Evolutionary conservation across 2,329 filamentous ascomycete species (phyloP).

Genomic region (Purpureocillium takamizusanense): DNA sequence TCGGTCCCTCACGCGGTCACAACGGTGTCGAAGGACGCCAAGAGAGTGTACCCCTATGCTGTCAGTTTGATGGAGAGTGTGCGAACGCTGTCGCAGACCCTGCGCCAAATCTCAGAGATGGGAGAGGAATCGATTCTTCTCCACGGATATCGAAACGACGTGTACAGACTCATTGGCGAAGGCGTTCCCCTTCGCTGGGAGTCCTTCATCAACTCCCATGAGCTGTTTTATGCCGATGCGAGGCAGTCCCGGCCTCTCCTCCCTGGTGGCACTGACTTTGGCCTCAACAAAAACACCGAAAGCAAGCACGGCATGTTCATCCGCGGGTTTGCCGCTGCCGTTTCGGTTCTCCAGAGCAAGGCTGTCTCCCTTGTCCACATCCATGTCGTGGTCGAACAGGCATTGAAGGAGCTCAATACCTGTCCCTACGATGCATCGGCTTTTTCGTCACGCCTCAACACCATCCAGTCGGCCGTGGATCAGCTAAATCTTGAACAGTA

Average conservation of each 20-base stretch:
- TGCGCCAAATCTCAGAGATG: slow-evolving; percentile 76
- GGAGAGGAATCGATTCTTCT: slow-evolving; percentile 78
- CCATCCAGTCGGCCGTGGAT: slow-evolving; percentile 86
- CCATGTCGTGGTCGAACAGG: slow-evolving; percentile 72
- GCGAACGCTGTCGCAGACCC: slow-evolving; percentile 84
- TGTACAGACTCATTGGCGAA: slow-evolving; percentile 73
- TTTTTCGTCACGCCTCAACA: slow-evolving; percentile 73
- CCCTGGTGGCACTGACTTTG: slow-evolving; percentile 28
- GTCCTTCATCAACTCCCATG: slow-evolving; percentile 94
- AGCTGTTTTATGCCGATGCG: slow-evolving; percentile 58
- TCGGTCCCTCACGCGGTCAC: slow-evolving; percentile 89
- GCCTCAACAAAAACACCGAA: slow-evolving; percentile 51
- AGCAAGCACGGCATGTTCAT: slow-evolving; percentile 97
- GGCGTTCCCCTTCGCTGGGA: slow-evolving; percentile 92
- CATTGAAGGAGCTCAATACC: slow-evolving; percentile 70
- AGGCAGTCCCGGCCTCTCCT: slow-evolving; percentile 35
- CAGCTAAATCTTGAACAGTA: slow-evolving; percentile 95
- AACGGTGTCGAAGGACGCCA: slow-evolving; percentile 97
- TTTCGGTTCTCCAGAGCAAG: slow-evolving; percentile 83
- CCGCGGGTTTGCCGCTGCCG: slow-evolving; percentile 79
- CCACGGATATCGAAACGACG: slow-evolving; percentile 85
- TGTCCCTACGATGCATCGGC: slow-evolving; percentile 75
- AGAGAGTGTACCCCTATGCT: slow-evolving; percentile 94
- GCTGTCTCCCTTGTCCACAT: slow-evolving; percentile 70
- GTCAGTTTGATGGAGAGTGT: slow-evolving; percentile 98